Evolutionary conservation across 495 filamentous ascomycete genomes (phyloP).

Genomic region (Poronia punctata): DNA sequence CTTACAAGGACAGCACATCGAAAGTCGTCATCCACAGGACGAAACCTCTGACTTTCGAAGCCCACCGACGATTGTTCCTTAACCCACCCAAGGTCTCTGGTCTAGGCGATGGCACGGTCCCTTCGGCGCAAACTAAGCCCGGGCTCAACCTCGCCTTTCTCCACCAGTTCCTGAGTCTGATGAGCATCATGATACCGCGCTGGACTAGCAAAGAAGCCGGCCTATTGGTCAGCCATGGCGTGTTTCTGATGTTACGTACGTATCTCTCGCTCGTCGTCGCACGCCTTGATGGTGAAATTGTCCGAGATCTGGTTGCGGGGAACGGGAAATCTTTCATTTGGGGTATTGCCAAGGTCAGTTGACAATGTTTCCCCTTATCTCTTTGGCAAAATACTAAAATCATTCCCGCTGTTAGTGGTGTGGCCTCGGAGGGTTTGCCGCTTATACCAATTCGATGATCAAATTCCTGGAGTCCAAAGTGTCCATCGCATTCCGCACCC

Average conservation of each 20-base stretch:
- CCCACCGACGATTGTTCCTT: slow-evolving; percentile 87
- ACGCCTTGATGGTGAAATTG: slow-evolving; percentile 90
- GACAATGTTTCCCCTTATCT: not conserved
- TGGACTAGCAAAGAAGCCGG: slow-evolving; percentile 94
- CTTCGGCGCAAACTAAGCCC: slow-evolving; percentile 83
- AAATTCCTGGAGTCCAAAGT: slow-evolving; percentile 98
- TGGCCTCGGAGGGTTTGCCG: slow-evolving; percentile 61
- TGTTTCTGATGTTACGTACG: slow-evolving; percentile 83
- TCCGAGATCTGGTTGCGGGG: slow-evolving; percentile 88
- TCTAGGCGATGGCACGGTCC: slow-evolving; percentile 68
- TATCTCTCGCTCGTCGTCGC: slow-evolving; percentile 93
- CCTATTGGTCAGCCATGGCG: slow-evolving; percentile 75
- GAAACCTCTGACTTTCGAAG: slow-evolving; percentile 90
- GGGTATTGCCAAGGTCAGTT: slow-evolving; percentile 68
- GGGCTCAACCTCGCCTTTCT: slow-evolving; percentile 96
- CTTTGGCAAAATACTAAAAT: not conserved
- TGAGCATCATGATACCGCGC: slow-evolving; percentile 95
- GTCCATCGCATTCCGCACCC: slow-evolving; percentile 94
- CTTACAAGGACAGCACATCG: slow-evolving; percentile 77
- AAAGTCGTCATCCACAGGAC: slow-evolving; percentile 92
- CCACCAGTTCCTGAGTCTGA: slow-evolving; percentile 89
- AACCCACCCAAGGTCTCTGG: slow-evolving; percentile 78
- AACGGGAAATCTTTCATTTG: slow-evolving; percentile 82
- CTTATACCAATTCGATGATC: slow-evolving; percentile 94
- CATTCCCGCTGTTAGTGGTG: slow-evolving; percentile 37